Conservation (phyloP, 2,329 filamentous ascomycete genomes). For the Teratosphaeria destructans region DNA sequence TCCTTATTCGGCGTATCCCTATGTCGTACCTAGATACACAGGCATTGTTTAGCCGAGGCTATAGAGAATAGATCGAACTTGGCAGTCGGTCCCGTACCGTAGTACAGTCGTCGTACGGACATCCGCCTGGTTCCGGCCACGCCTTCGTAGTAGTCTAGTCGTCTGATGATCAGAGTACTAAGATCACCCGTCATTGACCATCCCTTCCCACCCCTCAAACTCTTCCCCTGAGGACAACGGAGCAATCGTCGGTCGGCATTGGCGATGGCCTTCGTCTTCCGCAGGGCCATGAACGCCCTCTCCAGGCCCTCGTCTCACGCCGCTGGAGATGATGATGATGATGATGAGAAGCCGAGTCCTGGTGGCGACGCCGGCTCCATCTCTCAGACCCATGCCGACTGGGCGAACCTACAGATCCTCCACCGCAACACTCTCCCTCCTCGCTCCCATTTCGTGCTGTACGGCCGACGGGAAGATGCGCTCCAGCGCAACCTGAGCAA, state of each 20-base stretch:
- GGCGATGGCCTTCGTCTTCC: neutral
- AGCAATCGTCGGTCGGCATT: neutral
- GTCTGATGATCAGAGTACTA: no score
- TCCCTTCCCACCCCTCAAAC: no score
- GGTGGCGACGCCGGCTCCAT: neutral
- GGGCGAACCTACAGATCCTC: conserved; percentile 50
- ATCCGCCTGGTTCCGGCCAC: no score
- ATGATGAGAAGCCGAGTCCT: neutral
- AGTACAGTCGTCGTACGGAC: no score
- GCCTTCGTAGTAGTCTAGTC: no score
- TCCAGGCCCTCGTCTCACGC: neutral
- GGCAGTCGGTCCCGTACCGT: no score
- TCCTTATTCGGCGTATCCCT: no score
- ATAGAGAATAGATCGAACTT: no score
- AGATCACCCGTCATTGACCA: no score
- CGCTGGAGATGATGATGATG: neutral
- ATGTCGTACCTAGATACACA: no score
- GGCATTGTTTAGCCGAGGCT: no score
- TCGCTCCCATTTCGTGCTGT: conserved; percentile 48
- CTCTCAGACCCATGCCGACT: conserved; percentile 38
- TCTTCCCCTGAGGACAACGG: no score
- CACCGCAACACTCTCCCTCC: conserved; percentile 51
- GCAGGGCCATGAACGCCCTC: neutral
- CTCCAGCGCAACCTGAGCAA: conserved; percentile 30
- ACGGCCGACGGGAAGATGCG: conserved; percentile 40